Evolutionary conservation across 257 asterid genomes (phyloP).

Genomic region (Ehretia macrophylla): DNA sequence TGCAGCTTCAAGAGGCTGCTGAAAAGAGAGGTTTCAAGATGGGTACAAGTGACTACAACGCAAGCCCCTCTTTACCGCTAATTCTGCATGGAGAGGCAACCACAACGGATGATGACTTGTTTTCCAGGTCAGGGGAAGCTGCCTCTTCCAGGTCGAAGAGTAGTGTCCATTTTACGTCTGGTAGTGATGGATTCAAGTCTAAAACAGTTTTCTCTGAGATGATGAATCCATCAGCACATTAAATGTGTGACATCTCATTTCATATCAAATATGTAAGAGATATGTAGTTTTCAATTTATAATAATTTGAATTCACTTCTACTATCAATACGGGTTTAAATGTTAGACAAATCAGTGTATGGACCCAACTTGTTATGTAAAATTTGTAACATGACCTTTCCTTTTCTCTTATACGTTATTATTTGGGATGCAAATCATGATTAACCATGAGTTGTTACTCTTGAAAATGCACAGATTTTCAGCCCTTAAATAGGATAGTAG

Average conservation of each 20-base stretch:
- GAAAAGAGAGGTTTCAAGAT: constrained; percentile 17
- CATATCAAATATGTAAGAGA: too few species aligned
- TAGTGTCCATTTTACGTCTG: background rate
- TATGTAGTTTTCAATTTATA: too few species aligned
- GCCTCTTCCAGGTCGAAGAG: constrained; percentile 14
- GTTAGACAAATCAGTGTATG: too few species aligned
- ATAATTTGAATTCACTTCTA: too few species aligned
- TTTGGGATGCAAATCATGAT: too few species aligned
- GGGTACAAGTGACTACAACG: background rate
- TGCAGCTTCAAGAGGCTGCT: constrained; percentile 48
- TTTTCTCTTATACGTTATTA: too few species aligned
- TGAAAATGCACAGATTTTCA: too few species aligned
- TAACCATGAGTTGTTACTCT: too few species aligned
- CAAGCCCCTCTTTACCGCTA: constrained; percentile 13
- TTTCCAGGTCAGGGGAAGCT: constrained; percentile 23
- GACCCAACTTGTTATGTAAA: too few species aligned
- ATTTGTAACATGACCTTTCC: too few species aligned
- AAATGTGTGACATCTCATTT: background rate
- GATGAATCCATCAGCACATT: constrained; percentile 32
- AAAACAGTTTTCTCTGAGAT: constrained; percentile 39
- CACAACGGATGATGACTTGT: constrained; percentile 23
- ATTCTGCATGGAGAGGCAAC: background rate
- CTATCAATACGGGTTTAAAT: too few species aligned
- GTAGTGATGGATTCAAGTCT: constrained; percentile 13
- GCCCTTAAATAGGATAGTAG: too few species aligned